Evolutionary conservation across 2,329 filamentous ascomycete species (phyloP).

Genomic region (Colletotrichum tamarilloi): DNA sequence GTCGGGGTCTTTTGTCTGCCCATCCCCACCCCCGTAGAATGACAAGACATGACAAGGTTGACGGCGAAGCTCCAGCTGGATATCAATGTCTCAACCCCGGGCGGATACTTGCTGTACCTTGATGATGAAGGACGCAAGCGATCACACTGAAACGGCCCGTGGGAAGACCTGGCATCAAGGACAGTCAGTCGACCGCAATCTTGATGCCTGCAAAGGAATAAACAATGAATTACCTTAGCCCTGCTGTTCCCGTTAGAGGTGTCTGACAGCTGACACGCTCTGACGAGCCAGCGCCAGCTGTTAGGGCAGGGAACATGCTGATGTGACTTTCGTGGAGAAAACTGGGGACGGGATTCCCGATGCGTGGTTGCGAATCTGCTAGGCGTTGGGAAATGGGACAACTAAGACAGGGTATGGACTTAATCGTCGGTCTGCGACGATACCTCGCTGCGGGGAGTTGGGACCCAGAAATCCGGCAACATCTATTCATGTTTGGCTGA

Average conservation of each 20-base stretch:
- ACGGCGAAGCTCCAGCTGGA: background rate
- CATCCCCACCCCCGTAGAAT: background rate
- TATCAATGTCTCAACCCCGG: background rate
- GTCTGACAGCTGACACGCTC: constrained; percentile 7
- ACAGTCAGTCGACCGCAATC: background rate
- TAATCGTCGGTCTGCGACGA: constrained; percentile 8
- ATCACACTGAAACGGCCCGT: background rate
- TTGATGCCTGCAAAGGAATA: background rate
- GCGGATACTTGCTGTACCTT: background rate
- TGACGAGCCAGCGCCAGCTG: background rate
- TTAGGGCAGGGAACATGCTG: constrained; percentile 4
- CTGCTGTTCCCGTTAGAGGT: constrained; percentile 6
- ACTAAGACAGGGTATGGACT: constrained; percentile 1
- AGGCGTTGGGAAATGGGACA: background rate
- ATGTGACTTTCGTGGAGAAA: constrained; percentile 6
- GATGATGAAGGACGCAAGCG: constrained; percentile 1
- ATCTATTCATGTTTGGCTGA: background rate
- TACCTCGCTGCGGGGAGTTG: background rate
- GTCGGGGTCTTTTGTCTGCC: background rate
- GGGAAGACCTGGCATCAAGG: background rate
- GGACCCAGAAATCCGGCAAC: background rate
- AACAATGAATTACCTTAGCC: background rate
- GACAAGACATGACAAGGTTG: background rate
- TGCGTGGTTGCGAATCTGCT: background rate
- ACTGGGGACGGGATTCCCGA: constrained; percentile 7